Evolutionary conservation across 768 basidiomycete genomes (phyloP).

Genomic region (Saitozyma podzolica): DNA sequence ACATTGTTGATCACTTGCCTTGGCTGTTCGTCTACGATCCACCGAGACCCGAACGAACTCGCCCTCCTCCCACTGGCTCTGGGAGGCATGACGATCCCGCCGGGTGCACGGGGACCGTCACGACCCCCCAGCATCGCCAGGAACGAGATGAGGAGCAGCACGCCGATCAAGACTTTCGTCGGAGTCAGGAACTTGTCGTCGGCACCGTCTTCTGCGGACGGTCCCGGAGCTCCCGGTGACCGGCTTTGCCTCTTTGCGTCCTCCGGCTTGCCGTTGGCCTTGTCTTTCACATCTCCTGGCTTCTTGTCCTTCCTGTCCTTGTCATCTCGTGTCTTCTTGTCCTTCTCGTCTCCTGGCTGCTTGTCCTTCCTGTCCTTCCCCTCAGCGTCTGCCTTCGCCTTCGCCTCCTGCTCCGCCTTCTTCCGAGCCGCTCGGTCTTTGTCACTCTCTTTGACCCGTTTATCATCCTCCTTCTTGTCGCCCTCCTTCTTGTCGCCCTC

Average conservation of each 20-base stretch:
- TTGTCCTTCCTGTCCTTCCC: constrained; percentile 3
- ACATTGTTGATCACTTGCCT: constrained; percentile 12
- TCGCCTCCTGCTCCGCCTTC: constrained; percentile 4
- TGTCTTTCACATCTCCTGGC: constrained; percentile 5
- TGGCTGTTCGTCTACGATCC: constrained; percentile 1
- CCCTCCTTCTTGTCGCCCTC: constrained; percentile 1
- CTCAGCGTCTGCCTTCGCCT: neutral
- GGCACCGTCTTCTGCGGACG: neutral
- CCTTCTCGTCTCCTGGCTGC: neutral
- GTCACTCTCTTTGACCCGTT: constrained; percentile 1
- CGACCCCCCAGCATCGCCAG: constrained; percentile 3
- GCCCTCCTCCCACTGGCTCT: neutral
- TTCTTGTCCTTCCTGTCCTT: neutral
- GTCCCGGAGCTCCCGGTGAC: neutral
- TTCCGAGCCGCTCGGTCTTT: neutral
- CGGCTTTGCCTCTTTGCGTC: neutral
- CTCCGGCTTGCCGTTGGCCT: constrained; percentile 5
- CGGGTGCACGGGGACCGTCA: neutral
- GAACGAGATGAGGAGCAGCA: constrained; percentile 14
- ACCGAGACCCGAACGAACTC: constrained; percentile 7
- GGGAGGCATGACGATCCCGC: neutral
- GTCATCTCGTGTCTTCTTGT: neutral
- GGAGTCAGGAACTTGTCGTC: constrained; percentile 7
- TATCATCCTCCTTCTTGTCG: neutral
- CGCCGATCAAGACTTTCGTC: constrained; percentile 15